Evolutionary conservation across 495 filamentous ascomycete species (phyloP).

Genomic region (Thermochaetoides thermophila): DNA sequence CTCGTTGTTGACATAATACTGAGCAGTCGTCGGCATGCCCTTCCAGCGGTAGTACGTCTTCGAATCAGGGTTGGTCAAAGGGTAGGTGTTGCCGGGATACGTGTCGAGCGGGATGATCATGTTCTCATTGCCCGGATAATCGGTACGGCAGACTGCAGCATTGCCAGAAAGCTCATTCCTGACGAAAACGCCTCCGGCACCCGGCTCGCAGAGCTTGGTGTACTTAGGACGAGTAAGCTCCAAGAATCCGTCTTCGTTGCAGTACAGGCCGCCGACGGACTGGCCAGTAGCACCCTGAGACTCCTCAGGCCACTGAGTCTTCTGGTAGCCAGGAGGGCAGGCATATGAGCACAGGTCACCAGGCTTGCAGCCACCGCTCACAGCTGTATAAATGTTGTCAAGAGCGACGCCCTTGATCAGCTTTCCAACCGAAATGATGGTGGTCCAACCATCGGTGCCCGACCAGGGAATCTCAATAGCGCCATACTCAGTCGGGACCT

Average conservation of each 20-base stretch:
- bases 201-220: constrained; percentile 58
- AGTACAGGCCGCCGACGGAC: constrained; percentile 78
- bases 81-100: constrained; percentile 35
- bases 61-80: constrained; percentile 61
- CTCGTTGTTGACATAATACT: constrained; percentile 90
- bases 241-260: constrained; percentile 60
- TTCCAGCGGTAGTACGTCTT: constrained; percentile 62
- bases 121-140: constrained; percentile 81
- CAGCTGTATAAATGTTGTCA: constrained; percentile 46
- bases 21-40: constrained; percentile 62
- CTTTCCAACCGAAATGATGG: constrained; percentile 47
- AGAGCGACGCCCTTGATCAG: constrained; percentile 24
- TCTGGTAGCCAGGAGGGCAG: constrained; percentile 82
- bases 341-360: constrained; percentile 82
- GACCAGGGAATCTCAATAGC: constrained; percentile 57
- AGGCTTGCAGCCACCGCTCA: constrained; percentile 43
- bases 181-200: constrained; percentile 53
- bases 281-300: constrained; percentile 76
- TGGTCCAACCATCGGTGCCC: constrained; percentile 59
- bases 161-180: constrained; percentile 51
- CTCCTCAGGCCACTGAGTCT: constrained; percentile 72
- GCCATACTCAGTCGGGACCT: constrained; percentile 75
- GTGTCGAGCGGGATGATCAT: constrained; percentile 67
- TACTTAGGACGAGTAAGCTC: constrained; percentile 54
- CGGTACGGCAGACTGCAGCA: constrained; percentile 80